These are phyloP conservation scores for Zasmidium angulare DNA, from an alignment of 2,329 filamentous ascomycete species.

Conservation along the genomic window DNA sequence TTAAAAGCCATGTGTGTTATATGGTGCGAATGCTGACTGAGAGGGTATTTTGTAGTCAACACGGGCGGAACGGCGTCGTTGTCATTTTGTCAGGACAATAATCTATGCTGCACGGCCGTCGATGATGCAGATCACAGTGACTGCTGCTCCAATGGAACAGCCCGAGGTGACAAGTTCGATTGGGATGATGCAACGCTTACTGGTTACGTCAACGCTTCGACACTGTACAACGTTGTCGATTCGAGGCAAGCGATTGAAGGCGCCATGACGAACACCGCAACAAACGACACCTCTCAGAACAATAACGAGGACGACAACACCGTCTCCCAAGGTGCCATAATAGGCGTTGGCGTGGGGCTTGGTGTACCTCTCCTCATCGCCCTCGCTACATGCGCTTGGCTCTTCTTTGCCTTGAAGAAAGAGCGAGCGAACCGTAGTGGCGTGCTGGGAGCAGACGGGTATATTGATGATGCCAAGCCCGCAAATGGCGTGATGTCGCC, in stretches of 20 bases:
- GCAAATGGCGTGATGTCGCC: too few species aligned
- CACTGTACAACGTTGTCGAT: neutral
- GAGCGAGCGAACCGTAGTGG: neutral
- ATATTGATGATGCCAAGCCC: too few species aligned
- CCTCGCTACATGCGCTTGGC: slow-evolving; percentile 1
- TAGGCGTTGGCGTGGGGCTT: slow-evolving; percentile 1
- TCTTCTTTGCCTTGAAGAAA: neutral
- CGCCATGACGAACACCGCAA: neutral
- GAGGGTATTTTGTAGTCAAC: neutral
- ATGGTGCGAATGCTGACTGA: neutral
- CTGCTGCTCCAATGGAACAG: neutral
- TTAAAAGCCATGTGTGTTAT: neutral
- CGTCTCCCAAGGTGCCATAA: neutral
- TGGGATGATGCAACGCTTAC: neutral
- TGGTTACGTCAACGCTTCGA: neutral
- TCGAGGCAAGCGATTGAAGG: neutral
- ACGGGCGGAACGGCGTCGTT: neutral
- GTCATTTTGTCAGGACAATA: neutral
- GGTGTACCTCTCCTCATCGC: slow-evolving; percentile 4
- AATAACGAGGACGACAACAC: neutral
- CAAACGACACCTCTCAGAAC: neutral
- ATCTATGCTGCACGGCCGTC: neutral
- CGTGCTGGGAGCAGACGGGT: too few species aligned
- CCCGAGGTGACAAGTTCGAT: neutral
- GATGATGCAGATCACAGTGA: neutral